Base-by-base conservation (phyloP, 768 basidiomycete species). In the Xerocomus potaroensis region DNA sequence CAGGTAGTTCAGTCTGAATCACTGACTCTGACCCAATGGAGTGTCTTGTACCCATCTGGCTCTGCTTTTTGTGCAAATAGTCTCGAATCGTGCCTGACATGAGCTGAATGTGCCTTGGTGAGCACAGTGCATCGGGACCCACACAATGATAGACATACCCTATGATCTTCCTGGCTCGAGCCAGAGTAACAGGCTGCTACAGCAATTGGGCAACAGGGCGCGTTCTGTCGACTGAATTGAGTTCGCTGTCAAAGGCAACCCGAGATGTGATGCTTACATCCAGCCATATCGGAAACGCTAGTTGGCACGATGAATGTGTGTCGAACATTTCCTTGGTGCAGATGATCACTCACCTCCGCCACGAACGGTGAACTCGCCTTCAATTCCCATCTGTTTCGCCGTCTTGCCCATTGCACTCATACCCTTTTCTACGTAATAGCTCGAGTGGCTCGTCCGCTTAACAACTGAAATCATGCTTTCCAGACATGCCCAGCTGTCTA, bases 241-340 rank as follows among this genome's bases (percentile, higher is more conserved):
- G 44, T 36, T 46, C 30, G 44, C 35, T 22, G 29, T 40, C 29
- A 40, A 35, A 23, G 26, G 36, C 16, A 29, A 32, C 27, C 32
- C 30, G 34, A 43, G 5, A 9, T 26, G 35, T 19, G 35, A 16
- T 21, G 47, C 65, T 56, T 62, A 84, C 87, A 75, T 89, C 83
- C 47, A 91, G 67, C 87, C 87, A 91, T 54, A 91, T 81, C 4
- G 88, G 88, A 72, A 87, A 90, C 0, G 88, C 88, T 91, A 51
- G 31, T 48, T 41, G 41, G n/a, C 43, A 38, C 24, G 15, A 18
- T 30, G 38, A 24, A 47, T 55, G 39, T 55, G 45, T 26, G 19
- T 22, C 12, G 35, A 21, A 19, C 35, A 9, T 42, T 1, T 2
- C 21, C 6, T 19, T 38, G n/a, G 29, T 39, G 14, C 9, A 16